Evolutionary conservation across 169 alveolate species (phyloP).

Genomic region (Cyclospora cayetanensis): DNA sequence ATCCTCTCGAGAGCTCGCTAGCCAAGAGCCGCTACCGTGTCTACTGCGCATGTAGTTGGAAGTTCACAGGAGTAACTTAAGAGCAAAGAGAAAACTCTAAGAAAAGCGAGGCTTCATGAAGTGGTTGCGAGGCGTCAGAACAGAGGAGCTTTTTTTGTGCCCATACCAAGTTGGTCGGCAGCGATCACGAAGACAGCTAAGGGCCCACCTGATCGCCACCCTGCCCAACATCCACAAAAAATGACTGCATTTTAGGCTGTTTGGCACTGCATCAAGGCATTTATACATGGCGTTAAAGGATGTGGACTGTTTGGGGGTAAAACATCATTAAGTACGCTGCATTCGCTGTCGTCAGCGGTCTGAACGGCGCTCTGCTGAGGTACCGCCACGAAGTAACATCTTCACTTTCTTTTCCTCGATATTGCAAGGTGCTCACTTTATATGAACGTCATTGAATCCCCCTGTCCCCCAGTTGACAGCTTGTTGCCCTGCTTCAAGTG

Average conservation of each 20-base stretch:
- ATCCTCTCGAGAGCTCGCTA: constrained; percentile 61
- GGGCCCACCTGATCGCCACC: constrained; percentile 55
- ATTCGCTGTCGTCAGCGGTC: constrained; percentile 12
- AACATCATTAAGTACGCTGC: constrained; percentile 4
- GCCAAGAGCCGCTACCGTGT: constrained; percentile 26
- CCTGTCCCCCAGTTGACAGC: constrained; percentile 38
- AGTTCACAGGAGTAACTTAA: background rate
- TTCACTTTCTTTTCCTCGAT: background rate
- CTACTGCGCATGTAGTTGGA: background rate
- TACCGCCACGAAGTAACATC: constrained; percentile 11
- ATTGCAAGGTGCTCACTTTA: background rate
- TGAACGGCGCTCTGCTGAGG: constrained; percentile 35
- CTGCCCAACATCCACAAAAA: background rate
- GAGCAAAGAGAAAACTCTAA: background rate
- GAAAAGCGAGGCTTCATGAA: background rate
- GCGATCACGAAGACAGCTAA: constrained; percentile 67
- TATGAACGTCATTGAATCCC: background rate
- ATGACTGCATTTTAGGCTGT: constrained; percentile 1
- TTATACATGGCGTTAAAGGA: background rate
- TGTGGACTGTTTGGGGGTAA: background rate
- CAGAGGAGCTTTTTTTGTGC: background rate
- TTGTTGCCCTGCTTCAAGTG: constrained; percentile 17
- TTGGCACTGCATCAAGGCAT: background rate
- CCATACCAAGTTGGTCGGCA: constrained; percentile 46
- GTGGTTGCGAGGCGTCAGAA: background rate